phyloP scores from a whole-genome alignment of 306 rosid genomes.

The Dalbergia oliveri region DNA sequence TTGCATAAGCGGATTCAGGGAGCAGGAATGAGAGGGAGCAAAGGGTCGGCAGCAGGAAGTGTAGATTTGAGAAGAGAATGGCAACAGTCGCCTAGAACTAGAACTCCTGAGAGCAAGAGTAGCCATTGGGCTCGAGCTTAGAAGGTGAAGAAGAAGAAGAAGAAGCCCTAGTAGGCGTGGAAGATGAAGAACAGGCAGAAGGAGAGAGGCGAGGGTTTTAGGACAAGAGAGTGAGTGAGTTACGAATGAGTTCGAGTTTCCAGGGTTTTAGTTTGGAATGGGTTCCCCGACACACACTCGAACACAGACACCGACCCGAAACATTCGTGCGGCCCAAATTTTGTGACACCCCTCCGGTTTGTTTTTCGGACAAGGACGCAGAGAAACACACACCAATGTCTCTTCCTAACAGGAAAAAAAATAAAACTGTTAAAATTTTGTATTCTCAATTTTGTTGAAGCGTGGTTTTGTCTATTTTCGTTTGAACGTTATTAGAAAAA shows the following conservation, averaged over 20 bases:
- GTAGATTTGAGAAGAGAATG: slow-evolving; percentile 66
- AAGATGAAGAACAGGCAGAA: neutral
- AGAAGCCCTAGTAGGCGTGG: slow-evolving; percentile 27
- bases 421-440: too few species aligned
- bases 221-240: neutral
- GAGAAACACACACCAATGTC: neutral
- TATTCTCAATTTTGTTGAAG: too few species aligned
- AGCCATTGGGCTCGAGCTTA: slow-evolving; percentile 59
- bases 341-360: neutral
- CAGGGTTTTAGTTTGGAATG: slow-evolving; percentile 49
- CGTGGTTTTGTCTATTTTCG: too few species aligned
- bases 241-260: slow-evolving; percentile 32
- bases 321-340: slow-evolving; percentile 32
- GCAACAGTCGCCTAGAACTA: slow-evolving; percentile 60
- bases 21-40: slow-evolving; percentile 47
- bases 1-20: slow-evolving; percentile 42
- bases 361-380: neutral
- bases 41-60: slow-evolving; percentile 61
- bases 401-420: too few species aligned
- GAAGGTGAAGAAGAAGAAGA: slow-evolving; percentile 24
- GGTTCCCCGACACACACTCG: slow-evolving; percentile 51
- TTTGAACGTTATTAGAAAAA: too few species aligned
- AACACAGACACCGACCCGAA: slow-evolving; percentile 41
- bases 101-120: slow-evolving; percentile 66
- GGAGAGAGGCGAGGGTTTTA: slow-evolving; percentile 52